Percentiles rank a stretch among this genome's conserved stretches.
phyloP scores from a whole-genome alignment of 176 grass and related monocot genomes.

The Musa acuminata region DNA sequence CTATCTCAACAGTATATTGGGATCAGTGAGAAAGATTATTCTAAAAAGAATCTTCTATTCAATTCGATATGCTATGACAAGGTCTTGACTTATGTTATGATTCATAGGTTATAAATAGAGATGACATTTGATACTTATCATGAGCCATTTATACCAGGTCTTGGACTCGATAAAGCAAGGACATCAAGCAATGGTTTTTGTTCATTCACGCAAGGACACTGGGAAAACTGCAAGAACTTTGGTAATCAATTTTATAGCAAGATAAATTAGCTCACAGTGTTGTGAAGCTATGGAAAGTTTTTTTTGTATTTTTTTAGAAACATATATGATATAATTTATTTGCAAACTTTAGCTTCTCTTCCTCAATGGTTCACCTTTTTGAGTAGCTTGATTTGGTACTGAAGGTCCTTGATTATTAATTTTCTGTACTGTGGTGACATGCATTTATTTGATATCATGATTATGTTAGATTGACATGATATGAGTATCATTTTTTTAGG shows the following conservation, averaged over 20 bases:
- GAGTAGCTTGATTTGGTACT: too few relatives aligned
- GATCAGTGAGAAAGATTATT: constrained; percentile 80
- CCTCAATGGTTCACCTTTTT: too few relatives aligned
- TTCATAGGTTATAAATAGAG: constrained; percentile 1
- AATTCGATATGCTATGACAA: constrained; percentile 87
- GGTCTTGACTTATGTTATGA: constrained; percentile 25
- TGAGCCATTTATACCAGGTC: constrained; percentile 31
- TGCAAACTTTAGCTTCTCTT: too few relatives aligned
- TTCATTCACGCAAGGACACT: constrained; percentile 93
- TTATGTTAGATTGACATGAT: too few relatives aligned
- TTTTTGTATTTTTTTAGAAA: not conserved
- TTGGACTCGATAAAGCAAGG: constrained; percentile 91
- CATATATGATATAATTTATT: too few relatives aligned
- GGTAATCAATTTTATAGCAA: constrained; percentile 26
- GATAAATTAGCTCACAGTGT: too few relatives aligned
- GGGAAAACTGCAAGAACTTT: constrained; percentile 89
- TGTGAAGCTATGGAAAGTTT: not conserved
- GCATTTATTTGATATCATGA: too few relatives aligned
- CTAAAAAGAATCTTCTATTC: constrained; percentile 58
- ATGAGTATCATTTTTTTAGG: too few relatives aligned
- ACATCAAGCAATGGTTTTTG: constrained; percentile 91
- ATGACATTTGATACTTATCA: not conserved
- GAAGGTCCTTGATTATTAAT: too few relatives aligned
- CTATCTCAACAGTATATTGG: constrained; percentile 96
- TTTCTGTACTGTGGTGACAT: too few relatives aligned